Evolutionary conservation across 805 yeast species (phyloP), one percentile per base, ranked within the genome.

Genomic region (Monosporozyma aquatica): DNA sequence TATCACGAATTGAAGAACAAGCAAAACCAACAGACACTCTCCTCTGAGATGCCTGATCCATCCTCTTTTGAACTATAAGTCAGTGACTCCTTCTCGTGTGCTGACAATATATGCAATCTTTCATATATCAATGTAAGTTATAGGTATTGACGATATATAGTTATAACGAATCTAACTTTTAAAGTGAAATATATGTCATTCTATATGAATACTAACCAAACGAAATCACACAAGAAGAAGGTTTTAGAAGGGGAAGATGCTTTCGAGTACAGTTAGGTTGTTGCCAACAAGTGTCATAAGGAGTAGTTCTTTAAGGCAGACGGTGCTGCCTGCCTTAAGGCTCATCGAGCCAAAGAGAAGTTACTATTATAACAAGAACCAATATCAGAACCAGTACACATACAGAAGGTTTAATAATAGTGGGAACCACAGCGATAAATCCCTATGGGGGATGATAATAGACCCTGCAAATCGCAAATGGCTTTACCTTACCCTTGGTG

Each of bases 401-500:
- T 38, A 38, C 17, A 18, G 21, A 14, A 17, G 41, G 25, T 38
- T 38, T 15, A 18, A 37, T 27, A 38, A 38, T 18, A 28, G 21
- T 10, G 22, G 18, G 4, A 17, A 27, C 11, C 32, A 37, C 5
- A 9, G 18, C 4, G 22, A 34, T 22, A 32, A 11, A 9, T 10
- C 22, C 8, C 9, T 32, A 32, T 32, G 35, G 35, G 40, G 26
- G 13, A 6, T 14, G 2, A 41, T 58, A 7, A 40, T 44, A n/a
- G 62, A 65, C 32, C 60, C 67, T 4, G 47, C 46, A 5, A 42
- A 55, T 3, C 53, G 66, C 22, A 61, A 62, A 32, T 54, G 61
- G 36, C 47, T 63, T 1, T 68, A 61, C 4, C 53, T 61, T 2
- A 56, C 61, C 2, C 52, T 62, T 5, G 71, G 65, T 15, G 60